phyloP scores from a whole-genome alignment of 2,329 filamentous ascomycete genomes.

The Pseudogymnoascus sp. region DNA sequence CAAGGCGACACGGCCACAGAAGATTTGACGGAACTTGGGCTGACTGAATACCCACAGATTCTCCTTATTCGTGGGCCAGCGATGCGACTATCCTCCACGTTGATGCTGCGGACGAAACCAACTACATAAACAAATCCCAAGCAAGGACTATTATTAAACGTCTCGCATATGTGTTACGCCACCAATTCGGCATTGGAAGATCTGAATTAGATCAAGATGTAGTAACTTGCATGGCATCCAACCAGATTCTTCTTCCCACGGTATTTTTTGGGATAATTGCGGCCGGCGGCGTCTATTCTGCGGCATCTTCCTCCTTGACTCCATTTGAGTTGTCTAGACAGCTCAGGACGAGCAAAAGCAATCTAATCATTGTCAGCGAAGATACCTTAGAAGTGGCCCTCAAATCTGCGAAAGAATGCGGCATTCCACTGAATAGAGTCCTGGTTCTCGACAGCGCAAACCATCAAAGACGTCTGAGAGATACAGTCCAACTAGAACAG shows the following conservation, averaged over 20 bases:
- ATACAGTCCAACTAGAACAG: slow-evolving; percentile 25
- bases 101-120: neutral
- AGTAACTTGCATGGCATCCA: neutral
- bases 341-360: slow-evolving; percentile 60
- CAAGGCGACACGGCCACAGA: neutral
- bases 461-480: slow-evolving; percentile 39
- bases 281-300: slow-evolving; percentile 71
- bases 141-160: neutral
- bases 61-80: neutral
- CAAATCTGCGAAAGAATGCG: slow-evolving; percentile 51
- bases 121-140: neutral
- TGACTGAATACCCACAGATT: neutral
- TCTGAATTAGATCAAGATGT: neutral
- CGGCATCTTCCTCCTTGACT: slow-evolving; percentile 63
- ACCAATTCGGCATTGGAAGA: neutral
- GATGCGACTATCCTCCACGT: neutral
- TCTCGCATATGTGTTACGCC: neutral
- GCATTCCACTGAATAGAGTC: slow-evolving; percentile 47
- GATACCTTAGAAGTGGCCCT: slow-evolving; percentile 53
- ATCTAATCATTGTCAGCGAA: slow-evolving; percentile 56
- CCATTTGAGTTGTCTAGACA: slow-evolving; percentile 68
- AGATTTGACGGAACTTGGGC: neutral
- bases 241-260: neutral
- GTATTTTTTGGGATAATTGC: slow-evolving; percentile 66
- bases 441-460: slow-evolving; percentile 53